phyloP scores from a whole-genome alignment of 768 basidiomycete genomes.

The Candolleomyces aberdarensis region DNA sequence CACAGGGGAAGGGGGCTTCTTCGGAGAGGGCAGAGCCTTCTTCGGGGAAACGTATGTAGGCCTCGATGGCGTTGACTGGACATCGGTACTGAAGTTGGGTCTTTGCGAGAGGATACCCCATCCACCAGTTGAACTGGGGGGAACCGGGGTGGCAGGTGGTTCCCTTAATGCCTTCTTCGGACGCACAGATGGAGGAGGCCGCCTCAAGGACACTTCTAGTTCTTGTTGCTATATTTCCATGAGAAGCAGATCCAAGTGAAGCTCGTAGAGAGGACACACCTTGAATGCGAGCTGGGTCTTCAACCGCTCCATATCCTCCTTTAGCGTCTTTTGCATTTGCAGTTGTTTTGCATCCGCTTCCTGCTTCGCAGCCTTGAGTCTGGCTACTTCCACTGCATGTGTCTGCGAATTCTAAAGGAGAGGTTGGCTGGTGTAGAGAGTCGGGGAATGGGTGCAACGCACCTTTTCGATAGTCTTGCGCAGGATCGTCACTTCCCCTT shows the following conservation, averaged over 20 bases:
- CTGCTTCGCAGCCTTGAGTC: conserved; percentile 57
- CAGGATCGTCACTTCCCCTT: conserved; percentile 69
- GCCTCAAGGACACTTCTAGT: conserved; percentile 53
- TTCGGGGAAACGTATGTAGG: conserved; percentile 15
- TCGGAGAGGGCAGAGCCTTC: conserved; percentile 26
- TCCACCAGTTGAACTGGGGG: conserved; percentile 35
- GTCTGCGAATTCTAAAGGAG: conserved; percentile 48
- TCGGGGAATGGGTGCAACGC: conserved; percentile 1
- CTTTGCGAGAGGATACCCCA: conserved; percentile 22
- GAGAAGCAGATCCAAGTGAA: not conserved
- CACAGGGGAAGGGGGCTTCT: conserved; percentile 11
- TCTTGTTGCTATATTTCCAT: conserved; percentile 57
- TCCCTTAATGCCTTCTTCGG: conserved; percentile 35
- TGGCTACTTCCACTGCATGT: conserved; percentile 54
- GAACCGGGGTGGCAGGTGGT: conserved; percentile 35
- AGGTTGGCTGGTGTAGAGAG: conserved; percentile 3
- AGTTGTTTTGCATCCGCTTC: conserved; percentile 55
- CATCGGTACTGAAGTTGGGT: not conserved
- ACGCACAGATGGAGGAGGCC: conserved; percentile 43
- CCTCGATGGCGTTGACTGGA: conserved; percentile 30
- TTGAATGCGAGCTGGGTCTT: conserved; percentile 70
- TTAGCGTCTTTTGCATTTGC: conserved; percentile 57
- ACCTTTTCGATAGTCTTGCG: conserved; percentile 71
- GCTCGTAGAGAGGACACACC: conserved; percentile 32
- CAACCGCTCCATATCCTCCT: conserved; percentile 66